Conservation (phyloP, 225 moss, liverwort and hornwort species). For the Sphagnum contortum region DNA sequence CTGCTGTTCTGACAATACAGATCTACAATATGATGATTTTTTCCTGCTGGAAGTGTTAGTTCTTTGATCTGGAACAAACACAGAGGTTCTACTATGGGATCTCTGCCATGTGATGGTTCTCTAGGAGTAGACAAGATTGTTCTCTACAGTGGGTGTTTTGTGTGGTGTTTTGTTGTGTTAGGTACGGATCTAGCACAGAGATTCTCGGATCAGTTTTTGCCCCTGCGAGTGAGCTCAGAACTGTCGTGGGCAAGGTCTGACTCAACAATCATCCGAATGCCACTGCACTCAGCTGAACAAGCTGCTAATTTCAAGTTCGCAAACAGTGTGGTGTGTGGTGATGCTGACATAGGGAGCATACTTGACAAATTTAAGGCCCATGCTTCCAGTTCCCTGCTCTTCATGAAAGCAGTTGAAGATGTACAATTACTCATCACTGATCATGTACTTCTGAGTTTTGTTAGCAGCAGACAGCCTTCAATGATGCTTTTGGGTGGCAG, state of each 20-base stretch:
- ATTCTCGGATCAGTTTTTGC: constrained; percentile 73
- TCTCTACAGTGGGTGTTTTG: too few species aligned
- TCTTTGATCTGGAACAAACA: neutral
- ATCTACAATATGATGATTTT: too few species aligned
- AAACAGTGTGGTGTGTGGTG: constrained; percentile 41
- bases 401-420: constrained; percentile 66
- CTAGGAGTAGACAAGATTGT: too few species aligned
- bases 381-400: constrained; percentile 61
- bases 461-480: too few species aligned
- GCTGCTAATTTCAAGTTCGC: constrained; percentile 33
- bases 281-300: constrained; percentile 42
- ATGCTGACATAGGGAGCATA: constrained; percentile 47
- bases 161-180: constrained; percentile 4
- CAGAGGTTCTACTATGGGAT: neutral
- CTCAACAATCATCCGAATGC: constrained; percentile 68
- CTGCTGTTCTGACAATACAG: too few species aligned
- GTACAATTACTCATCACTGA: constrained; percentile 26
- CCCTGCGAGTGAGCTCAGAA: constrained; percentile 44
- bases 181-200: constrained; percentile 69
- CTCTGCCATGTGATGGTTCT: too few species aligned
- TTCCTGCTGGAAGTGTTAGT: too few species aligned
- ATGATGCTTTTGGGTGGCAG: too few species aligned
- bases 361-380: constrained; percentile 68
- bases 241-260: constrained; percentile 50
- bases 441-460: neutral